Conservation (phyloP, 164 flowering plant genomes). For the Magnolia sinica region DNA sequence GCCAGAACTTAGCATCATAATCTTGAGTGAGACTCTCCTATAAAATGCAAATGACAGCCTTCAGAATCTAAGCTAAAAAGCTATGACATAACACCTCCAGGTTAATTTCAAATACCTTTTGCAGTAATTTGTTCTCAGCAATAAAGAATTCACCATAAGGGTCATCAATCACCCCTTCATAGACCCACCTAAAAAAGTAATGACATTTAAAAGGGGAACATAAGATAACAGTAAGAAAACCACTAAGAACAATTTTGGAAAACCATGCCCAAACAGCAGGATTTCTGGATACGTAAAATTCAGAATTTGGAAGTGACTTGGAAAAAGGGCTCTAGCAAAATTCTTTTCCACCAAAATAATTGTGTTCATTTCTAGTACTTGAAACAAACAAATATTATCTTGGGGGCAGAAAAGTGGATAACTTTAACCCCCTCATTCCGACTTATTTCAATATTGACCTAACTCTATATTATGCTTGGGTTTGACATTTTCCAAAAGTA, state of each 20-base stretch:
- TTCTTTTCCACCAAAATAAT: no score
- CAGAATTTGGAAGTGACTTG: neutral
- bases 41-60: neutral
- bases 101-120: conserved; percentile 55
- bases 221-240: no score
- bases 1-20: conserved; percentile 95
- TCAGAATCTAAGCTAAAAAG: conserved; percentile 5
- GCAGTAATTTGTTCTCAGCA: conserved; percentile 82
- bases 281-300: neutral
- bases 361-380: no score
- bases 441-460: no score
- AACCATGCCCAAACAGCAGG: neutral
- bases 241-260: neutral
- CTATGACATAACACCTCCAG: neutral
- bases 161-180: conserved; percentile 98
- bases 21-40: conserved; percentile 93
- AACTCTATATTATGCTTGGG: no score
- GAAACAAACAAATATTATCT: no score
- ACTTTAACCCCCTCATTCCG: no score
- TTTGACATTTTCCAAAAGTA: no score
- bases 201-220: neutral
- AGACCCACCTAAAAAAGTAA: conserved; percentile 69
- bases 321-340: neutral
- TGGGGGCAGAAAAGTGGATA: no score
- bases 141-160: conserved; percentile 96